Base-by-base conservation (phyloP, 2,329 filamentous ascomycete species). In the Tolypocladium endophyticum region DNA sequence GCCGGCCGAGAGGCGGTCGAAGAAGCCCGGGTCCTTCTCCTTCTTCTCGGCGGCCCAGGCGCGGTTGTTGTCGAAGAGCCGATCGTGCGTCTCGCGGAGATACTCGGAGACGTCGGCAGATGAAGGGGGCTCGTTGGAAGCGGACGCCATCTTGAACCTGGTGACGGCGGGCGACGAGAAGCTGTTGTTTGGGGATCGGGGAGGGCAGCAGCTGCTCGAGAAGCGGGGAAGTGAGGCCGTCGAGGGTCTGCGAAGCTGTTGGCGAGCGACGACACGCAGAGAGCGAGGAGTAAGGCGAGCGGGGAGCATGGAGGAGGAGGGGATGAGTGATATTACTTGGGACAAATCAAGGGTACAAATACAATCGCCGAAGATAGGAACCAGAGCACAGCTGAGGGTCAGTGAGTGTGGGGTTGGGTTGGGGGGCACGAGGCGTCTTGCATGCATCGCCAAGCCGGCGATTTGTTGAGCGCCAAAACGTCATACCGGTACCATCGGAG, bases 31-130 rank as follows among this genome's bases (percentile, higher is more conserved):
- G 73, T 90, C 84, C 62, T 78, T 76, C 63, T 71, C 65, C 68
- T 74, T 65, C 76, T 87, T 85, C 63, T 81, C 73, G 55, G 78
- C 78, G 16, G 86, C 86, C 87, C 87, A 90, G 59, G 77, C 76
- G 63, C 78, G 76, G 77, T 89, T 90, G 78, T 84, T 82, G 65
- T 87, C 82, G 66, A 90, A 89, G 68, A 89, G 81, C 61, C 80
- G 79, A 67, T 87, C 83, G 72, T 89, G 86, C 66, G 78, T 80
- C 75, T 86, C 77, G 73, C 81, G 74, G 61, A 87, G 81, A 70
- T 87, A 87, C 30, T 62, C 58, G 57, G 55, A 59, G 35, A 63
- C 57, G 0, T 62, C 61, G 43, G 54, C 58, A 12, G 60, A 7
- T 6, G 57, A 58, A 8, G 61, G 36, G 36, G 50, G 14, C 38